These are phyloP conservation scores for Eucalyptus caleyi DNA, from an alignment of 345 rosid genomes.

Conservation along the genomic window DNA sequence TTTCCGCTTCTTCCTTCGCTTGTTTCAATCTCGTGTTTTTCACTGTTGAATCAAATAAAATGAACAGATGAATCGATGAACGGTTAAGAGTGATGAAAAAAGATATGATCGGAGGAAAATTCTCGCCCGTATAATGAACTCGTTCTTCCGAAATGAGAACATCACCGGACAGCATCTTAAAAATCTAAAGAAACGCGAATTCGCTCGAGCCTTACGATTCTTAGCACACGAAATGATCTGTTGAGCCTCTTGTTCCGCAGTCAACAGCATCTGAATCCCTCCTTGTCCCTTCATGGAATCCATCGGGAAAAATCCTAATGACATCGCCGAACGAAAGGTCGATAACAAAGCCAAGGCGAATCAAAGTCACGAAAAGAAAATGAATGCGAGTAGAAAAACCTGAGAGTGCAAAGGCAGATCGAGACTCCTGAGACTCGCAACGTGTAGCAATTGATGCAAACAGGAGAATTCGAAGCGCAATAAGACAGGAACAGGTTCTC, in stretches of 20 bases:
- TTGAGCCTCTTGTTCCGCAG: conserved; percentile 49
- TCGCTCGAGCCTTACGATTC: conserved; percentile 11
- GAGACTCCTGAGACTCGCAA: background rate
- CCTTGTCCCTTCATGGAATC: conserved; percentile 44
- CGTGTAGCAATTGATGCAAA: background rate
- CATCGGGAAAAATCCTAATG: background rate
- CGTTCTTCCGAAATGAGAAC: background rate
- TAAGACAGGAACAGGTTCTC: background rate
- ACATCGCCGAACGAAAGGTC: background rate
- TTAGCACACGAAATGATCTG: conserved; percentile 33
- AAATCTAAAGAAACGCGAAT: background rate
- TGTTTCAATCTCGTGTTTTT: conserved; percentile 30
- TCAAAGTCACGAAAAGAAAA: background rate
- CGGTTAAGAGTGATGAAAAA: background rate
- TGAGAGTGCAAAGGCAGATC: background rate
- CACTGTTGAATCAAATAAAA: background rate
- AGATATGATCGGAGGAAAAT: background rate
- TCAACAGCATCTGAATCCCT: conserved; percentile 44
- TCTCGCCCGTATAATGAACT: background rate
- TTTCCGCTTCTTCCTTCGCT: conserved; percentile 51
- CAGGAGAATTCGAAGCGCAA: background rate
- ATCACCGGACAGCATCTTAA: background rate
- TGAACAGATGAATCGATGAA: background rate
- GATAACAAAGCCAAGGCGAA: background rate
- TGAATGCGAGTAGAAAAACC: background rate